Base-by-base conservation (phyloP, 768 basidiomycete species). In the Steccherinum ochraceum region DNA sequence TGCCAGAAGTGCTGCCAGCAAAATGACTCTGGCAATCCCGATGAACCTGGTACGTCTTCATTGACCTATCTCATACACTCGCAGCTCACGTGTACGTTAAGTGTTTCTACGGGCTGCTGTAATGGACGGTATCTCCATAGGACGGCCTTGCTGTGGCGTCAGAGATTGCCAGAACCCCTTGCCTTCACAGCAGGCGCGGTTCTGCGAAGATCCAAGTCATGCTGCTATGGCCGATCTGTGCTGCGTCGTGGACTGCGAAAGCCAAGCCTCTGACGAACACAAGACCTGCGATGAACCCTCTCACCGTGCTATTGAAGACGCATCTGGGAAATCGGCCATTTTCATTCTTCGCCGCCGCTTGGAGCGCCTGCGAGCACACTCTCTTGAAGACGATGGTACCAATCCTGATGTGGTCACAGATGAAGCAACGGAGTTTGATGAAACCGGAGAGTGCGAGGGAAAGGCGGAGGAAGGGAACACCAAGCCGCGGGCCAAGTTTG, bases 401-500 rank as follows among this genome's bases (percentile, higher is more conserved):
- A 21, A 4, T 26, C 18, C 30, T 21, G 35, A 39, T 39, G 11
- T n/a, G 11, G n/a, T 39, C 35, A 39, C 11, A 11, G 11, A 11
- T 39, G 35, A 39, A 11, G 11, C 35, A 11, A 11, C 35, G 27
- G 45, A 25, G 10, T 26, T 21, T 16, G 3, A 39, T 3, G 53
- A 45, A n/a, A 18, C 45, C 3, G 27, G 3, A 0, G n/a, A n/a
- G n/a, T n/a, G n/a, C n/a, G n/a, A n/a, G n/a, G n/a, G n/a, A n/a
- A 54, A 47, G 19, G 19, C 48, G 2, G 25, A 2, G 0, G 24
- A 40, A 11, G 56, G 51, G 26, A 48, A 55, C 35, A 21, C 16
- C 1, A 7, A n/a, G 7, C 3, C 52, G 10, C 25, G 41, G 0
- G 52, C 52, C 1, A 26, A 24, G 21, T 65, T 67, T 56, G 57